These are phyloP conservation scores for Ogataea corticis DNA, from an alignment of 805 yeast genomes.

Conservation along the genomic window DNA sequence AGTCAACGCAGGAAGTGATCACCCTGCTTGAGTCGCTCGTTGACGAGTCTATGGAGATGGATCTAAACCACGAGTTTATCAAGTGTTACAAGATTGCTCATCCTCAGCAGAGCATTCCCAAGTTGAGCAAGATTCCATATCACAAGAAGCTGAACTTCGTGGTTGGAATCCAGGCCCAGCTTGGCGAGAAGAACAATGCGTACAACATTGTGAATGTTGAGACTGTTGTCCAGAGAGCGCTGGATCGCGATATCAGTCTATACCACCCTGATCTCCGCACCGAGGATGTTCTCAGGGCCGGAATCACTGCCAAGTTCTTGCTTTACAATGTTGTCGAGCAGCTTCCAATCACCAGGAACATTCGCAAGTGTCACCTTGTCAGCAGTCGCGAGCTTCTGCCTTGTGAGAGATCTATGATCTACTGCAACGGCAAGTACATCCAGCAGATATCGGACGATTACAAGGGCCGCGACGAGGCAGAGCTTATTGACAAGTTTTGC, in stretches of 20 bases:
- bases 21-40: too few relatives aligned
- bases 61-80: too few relatives aligned
- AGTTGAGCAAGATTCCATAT: not conserved
- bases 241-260: slow-evolving; percentile 5
- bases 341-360: not conserved
- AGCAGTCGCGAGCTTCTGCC: not conserved
- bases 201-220: slow-evolving; percentile 6
- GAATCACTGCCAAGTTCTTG: slow-evolving; percentile 4
- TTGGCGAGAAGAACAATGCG: too few relatives aligned
- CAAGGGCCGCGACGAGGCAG: not conserved
- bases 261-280: slow-evolving; percentile 3
- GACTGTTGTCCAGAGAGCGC: not conserved
- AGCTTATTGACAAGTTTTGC: not conserved
- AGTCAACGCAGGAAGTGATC: too few relatives aligned
- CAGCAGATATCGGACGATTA: not conserved
- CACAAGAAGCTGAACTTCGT: not conserved
- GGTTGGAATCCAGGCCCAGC: not conserved
- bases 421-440: not conserved
- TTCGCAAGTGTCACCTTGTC: not conserved
- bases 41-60: too few relatives aligned
- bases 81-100: too few relatives aligned
- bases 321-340: slow-evolving; percentile 6
- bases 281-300: slow-evolving; percentile 9
- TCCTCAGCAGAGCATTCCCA: too few relatives aligned
- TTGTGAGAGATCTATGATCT: slow-evolving; percentile 5